Evolutionary conservation across 2,329 filamentous ascomycete species (phyloP).

Genomic region (Beauveria asiatica): DNA sequence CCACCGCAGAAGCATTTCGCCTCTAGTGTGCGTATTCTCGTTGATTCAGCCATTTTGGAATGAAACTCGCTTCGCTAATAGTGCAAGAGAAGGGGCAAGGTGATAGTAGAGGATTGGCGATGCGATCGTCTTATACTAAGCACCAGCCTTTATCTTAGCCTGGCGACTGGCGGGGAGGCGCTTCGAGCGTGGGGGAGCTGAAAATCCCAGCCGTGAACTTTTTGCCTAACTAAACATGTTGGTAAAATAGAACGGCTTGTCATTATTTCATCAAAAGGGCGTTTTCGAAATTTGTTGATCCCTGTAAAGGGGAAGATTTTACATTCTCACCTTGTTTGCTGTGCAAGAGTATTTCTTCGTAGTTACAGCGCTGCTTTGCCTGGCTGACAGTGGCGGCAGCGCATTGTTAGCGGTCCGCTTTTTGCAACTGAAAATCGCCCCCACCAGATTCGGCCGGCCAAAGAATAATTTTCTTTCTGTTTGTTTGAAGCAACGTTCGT

Average conservation of each 20-base stretch:
- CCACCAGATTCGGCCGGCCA: neutral
- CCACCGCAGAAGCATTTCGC: conserved; percentile 38
- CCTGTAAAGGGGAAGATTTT: too few relatives aligned
- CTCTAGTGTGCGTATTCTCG: conserved; percentile 20
- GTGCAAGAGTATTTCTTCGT: neutral
- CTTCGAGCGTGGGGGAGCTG: conserved; percentile 3
- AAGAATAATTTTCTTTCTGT: conserved; percentile 1
- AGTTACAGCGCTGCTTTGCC: neutral
- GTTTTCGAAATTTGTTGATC: neutral
- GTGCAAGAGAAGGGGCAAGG: neutral
- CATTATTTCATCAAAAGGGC: neutral
- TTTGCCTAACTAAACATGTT: neutral
- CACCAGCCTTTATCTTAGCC: neutral
- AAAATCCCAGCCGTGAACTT: conserved; percentile 1
- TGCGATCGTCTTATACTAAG: neutral
- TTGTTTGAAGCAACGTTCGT: neutral
- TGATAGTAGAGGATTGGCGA: neutral
- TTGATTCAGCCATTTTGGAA: neutral
- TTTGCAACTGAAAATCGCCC: neutral
- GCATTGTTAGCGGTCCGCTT: conserved; percentile 1
- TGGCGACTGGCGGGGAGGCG: neutral
- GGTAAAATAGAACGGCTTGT: neutral
- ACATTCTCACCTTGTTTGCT: neutral
- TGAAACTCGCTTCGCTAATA: neutral
- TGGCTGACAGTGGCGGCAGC: neutral